Evolutionary conservation across 306 rosid species (phyloP).

Genomic region (Quercus suber): DNA sequence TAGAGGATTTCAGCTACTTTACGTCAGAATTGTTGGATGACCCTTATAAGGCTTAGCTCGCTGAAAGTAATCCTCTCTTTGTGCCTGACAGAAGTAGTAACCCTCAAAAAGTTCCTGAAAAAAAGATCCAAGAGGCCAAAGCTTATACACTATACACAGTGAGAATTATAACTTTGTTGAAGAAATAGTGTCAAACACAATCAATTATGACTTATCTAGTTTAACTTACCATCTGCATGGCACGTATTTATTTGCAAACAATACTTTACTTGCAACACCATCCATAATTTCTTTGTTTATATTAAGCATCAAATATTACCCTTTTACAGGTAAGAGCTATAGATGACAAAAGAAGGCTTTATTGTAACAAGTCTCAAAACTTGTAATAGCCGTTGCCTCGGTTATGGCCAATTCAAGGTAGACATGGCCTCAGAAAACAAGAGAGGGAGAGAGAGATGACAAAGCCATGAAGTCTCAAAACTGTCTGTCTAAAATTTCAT

Average conservation of each 20-base stretch:
- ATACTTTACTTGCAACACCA: not conserved
- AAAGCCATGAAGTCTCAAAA: no score
- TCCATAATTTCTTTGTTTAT: not conserved
- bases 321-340: not conserved
- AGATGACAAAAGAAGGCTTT: not conserved
- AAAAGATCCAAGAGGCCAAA: conserved; percentile 21
- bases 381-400: not conserved
- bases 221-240: not conserved
- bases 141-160: not conserved
- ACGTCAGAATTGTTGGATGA: conserved; percentile 91
- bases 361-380: not conserved
- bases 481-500: no score
- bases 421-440: no score
- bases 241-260: not conserved
- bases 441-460: no score
- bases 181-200: not conserved
- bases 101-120: conserved; percentile 93
- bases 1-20: conserved; percentile 21
- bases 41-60: conserved; percentile 79
- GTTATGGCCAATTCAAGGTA: no score
- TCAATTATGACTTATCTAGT: not conserved
- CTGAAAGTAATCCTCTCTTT: conserved; percentile 72
- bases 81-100: conserved; percentile 95
- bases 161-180: conserved; percentile 5
- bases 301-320: conserved; percentile 2